A percentile compares a stretch with the other conserved stretches of the same genome.
Conservation (phyloP, 257 asterid species). For the Nicotiana knightiana region DNA sequence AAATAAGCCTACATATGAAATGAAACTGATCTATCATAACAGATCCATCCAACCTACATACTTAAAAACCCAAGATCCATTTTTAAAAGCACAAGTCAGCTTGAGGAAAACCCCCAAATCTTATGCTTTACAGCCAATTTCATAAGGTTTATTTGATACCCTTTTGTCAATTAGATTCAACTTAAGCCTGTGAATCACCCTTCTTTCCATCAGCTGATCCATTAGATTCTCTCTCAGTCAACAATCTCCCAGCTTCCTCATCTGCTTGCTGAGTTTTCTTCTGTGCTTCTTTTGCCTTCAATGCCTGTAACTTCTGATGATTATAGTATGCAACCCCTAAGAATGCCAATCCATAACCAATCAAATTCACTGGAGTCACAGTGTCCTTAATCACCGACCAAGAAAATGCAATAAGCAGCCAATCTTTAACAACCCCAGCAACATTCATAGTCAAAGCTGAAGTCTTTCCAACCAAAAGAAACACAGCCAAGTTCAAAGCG, state of each 20-base stretch:
- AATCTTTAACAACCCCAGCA: constrained; percentile 29
- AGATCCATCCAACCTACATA: background rate
- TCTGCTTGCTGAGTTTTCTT: constrained; percentile 8
- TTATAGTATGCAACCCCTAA: constrained; percentile 13
- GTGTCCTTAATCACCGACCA: constrained; percentile 27
- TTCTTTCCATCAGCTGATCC: constrained; percentile 13
- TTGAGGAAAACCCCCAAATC: background rate
- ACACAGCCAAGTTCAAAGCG: constrained; percentile 22
- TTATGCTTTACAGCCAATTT: background rate
- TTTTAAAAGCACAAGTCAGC: background rate
- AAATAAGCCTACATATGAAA: background rate
- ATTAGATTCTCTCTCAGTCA: constrained; percentile 9
- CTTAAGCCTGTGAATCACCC: constrained; percentile 5
- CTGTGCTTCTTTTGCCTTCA: constrained; percentile 15
- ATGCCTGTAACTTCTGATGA: constrained; percentile 11
- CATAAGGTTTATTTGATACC: constrained; percentile 6
- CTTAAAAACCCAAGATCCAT: background rate
- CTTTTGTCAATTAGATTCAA: background rate
- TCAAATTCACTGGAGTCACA: constrained; percentile 22
- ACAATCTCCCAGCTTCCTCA: constrained; percentile 12
- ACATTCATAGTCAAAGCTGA: constrained; percentile 31
- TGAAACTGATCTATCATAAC: background rate
- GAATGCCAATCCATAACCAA: constrained; percentile 21
- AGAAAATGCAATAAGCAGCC: constrained; percentile 25
- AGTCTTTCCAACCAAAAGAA: constrained; percentile 23